Evolutionary conservation across 1,139 yeast genomes (phyloP).

Genomic region (Saccharomyces hybrid): DNA sequence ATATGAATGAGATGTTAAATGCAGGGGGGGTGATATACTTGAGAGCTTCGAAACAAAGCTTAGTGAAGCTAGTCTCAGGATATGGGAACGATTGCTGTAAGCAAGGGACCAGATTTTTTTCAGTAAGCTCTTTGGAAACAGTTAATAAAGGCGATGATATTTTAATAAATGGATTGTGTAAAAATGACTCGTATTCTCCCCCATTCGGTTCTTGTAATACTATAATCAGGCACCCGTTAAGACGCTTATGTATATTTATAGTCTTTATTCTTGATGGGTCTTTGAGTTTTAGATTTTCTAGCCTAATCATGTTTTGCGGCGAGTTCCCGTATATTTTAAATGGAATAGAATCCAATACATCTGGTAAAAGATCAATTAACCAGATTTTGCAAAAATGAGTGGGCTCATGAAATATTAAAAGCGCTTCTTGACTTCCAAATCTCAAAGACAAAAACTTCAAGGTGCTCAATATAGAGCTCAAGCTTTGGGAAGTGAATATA

Average conservation of each 20-base stretch:
- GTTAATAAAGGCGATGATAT: conserved; percentile 47
- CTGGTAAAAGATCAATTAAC: conserved; percentile 38
- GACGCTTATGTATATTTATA: conserved; percentile 16
- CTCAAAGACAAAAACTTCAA: conserved; percentile 41
- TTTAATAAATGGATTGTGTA: conserved; percentile 62
- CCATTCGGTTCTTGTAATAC: not conserved
- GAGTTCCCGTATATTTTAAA: conserved; percentile 28
- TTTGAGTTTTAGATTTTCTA: conserved; percentile 25
- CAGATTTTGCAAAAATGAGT: conserved; percentile 41
- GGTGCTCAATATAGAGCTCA: conserved; percentile 28
- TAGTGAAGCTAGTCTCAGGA: conserved; percentile 11
- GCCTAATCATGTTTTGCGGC: conserved; percentile 17
- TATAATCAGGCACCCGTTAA: conserved; percentile 10
- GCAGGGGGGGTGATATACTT: conserved; percentile 13
- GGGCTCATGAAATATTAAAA: conserved; percentile 39
- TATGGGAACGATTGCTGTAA: conserved; percentile 11
- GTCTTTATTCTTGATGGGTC: conserved; percentile 18
- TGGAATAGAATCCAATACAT: conserved; percentile 22
- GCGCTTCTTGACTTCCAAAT: conserved; percentile 52
- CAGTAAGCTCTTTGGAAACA: conserved; percentile 37
- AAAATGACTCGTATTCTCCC: conserved; percentile 2
- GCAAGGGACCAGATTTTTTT: not conserved
- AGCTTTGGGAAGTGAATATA: not conserved
- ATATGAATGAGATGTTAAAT: conserved; percentile 12
- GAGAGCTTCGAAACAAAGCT: conserved; percentile 17